phyloP scores from a whole-genome alignment of 768 basidiomycete genomes.

The Lentinula edodes region DNA sequence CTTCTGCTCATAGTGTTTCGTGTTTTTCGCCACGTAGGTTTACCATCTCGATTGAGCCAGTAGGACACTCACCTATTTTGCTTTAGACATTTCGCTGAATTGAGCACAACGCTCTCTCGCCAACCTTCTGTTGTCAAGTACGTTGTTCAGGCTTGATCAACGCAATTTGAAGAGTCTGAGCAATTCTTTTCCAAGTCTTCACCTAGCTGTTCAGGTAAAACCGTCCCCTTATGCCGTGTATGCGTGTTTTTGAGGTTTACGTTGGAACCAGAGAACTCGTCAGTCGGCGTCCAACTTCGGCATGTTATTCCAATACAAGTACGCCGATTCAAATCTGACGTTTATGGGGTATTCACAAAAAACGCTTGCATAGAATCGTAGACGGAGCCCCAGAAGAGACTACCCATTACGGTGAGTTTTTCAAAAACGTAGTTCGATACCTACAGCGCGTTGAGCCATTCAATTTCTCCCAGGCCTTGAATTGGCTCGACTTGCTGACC shows the following conservation, averaged over 20 bases:
- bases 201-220: conserved; percentile 67
- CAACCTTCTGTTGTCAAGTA: conserved; percentile 82
- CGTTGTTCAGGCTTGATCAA: conserved; percentile 16
- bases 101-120: conserved; percentile 67
- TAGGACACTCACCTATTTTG: conserved; percentile 3
- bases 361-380: conserved; percentile 46
- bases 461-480: conserved; percentile 60
- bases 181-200: conserved; percentile 46
- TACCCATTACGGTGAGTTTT: conserved; percentile 64
- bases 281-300: conserved; percentile 55
- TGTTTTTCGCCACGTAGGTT: conserved; percentile 85
- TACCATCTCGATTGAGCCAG: neutral
- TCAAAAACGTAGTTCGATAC: neutral
- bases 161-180: neutral
- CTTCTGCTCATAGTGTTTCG: conserved; percentile 52
- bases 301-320: conserved; percentile 79
- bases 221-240: neutral
- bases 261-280: conserved; percentile 42
- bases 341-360: neutral
- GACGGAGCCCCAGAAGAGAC: conserved; percentile 61
- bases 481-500: conserved; percentile 80
- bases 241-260: neutral
- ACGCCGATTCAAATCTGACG: neutral
- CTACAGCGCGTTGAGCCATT: neutral
- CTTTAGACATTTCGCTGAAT: conserved; percentile 71